A percentile compares a stretch with the other conserved stretches of the same genome.
Conservation (phyloP, 2,329 filamentous ascomycete species). For the Ophiostoma australiae region DNA sequence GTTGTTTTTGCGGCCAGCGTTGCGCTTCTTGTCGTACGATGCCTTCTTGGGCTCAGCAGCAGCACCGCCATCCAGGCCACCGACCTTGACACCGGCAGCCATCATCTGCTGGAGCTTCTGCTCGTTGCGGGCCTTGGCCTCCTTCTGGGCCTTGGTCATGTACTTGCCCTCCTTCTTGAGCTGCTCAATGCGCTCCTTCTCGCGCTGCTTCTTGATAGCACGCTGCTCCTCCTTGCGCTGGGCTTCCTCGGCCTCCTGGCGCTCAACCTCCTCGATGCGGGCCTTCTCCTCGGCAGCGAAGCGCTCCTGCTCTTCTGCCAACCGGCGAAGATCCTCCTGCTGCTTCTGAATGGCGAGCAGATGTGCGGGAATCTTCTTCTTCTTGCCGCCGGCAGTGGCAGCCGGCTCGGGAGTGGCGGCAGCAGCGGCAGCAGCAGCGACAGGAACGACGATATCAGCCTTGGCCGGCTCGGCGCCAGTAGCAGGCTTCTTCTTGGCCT, state of each 20-base stretch:
- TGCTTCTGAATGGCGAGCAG: slow-evolving; percentile 72
- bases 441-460: slow-evolving; percentile 2
- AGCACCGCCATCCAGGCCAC: slow-evolving; percentile 49
- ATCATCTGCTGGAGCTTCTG: slow-evolving; percentile 81
- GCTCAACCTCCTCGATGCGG: slow-evolving; percentile 61
- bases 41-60: slow-evolving; percentile 78
- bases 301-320: slow-evolving; percentile 58
- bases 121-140: slow-evolving; percentile 74
- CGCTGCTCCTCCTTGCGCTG: slow-evolving; percentile 68
- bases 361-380: slow-evolving; percentile 84
- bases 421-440: slow-evolving; percentile 1
- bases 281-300: slow-evolving; percentile 59
- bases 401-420: slow-evolving; percentile 41
- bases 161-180: slow-evolving; percentile 85
- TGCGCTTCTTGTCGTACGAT: slow-evolving; percentile 63
- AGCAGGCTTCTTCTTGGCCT: slow-evolving; percentile 80
- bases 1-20: slow-evolving; percentile 53
- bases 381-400: slow-evolving; percentile 57
- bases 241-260: slow-evolving; percentile 59
- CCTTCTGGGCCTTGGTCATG: slow-evolving; percentile 78
- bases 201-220: slow-evolving; percentile 74
- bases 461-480: slow-evolving; percentile 25
- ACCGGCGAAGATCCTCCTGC: slow-evolving; percentile 67
- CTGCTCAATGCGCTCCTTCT: slow-evolving; percentile 81
- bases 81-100: slow-evolving; percentile 69